phyloP scores from a whole-genome alignment of 257 asterid genomes.

The Nemophila menziesii region DNA sequence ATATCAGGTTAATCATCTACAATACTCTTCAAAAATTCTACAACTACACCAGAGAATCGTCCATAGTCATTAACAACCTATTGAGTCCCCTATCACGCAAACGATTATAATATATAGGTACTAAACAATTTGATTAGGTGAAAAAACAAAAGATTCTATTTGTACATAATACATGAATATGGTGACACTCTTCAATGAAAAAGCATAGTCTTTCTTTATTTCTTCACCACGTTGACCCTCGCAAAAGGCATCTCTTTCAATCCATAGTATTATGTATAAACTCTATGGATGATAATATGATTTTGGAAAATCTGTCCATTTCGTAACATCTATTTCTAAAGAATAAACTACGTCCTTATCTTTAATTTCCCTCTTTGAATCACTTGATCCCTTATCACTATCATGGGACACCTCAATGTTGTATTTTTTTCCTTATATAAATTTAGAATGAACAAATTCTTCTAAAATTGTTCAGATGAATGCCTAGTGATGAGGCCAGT shows the following conservation, averaged over 20 bases:
- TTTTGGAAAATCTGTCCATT: slow-evolving; percentile 95
- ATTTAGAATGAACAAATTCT: slow-evolving; percentile 81
- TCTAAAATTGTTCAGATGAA: slow-evolving; percentile 52
- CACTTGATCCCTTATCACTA: slow-evolving; percentile 17
- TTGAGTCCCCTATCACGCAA: slow-evolving; percentile 59
- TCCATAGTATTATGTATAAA: slow-evolving; percentile 73
- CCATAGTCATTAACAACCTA: slow-evolving; percentile 70
- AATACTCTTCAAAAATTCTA: slow-evolving; percentile 69
- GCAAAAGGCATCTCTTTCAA: slow-evolving; percentile 61
- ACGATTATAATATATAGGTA: not conserved
- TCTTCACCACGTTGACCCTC: slow-evolving; percentile 56
- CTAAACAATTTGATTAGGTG: not conserved
- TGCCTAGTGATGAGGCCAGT: slow-evolving; percentile 56
- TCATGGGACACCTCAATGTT: slow-evolving; percentile 16
- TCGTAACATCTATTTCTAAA: slow-evolving; percentile 62
- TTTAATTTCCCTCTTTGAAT: slow-evolving; percentile 40
- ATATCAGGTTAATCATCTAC: slow-evolving; percentile 82
- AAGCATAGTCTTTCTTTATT: slow-evolving; percentile 82
- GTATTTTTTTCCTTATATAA: slow-evolving; percentile 41
- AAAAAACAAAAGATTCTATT: slow-evolving; percentile 8
- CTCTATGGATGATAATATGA: slow-evolving; percentile 89
- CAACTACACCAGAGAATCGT: slow-evolving; percentile 84
- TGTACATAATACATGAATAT: slow-evolving; percentile 60
- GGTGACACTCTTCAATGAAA: slow-evolving; percentile 91
- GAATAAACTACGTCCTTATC: slow-evolving; percentile 62